Base-by-base conservation (phyloP, 163 green algal genomes). In the Chlamydomonas reinhardtii region DNA sequence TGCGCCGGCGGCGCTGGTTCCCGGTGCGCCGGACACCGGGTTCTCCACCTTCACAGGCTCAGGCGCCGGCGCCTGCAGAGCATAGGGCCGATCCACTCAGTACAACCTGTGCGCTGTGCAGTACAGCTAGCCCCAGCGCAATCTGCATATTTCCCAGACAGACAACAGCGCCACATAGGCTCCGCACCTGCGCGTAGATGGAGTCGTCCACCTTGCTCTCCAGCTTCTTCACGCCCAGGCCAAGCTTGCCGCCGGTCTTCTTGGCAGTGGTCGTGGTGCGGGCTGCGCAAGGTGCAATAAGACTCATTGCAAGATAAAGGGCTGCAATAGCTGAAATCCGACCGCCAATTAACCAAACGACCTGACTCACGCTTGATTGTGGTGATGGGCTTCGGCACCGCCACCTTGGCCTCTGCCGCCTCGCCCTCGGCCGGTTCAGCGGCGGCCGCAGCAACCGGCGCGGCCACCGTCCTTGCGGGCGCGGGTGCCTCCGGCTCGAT, bases 191-290 rank as follows among this genome's bases (percentile, higher is more conserved):
- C 54, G 99, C 96, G 88, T 99, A 99, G 75, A 99, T 84, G 48
- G 91, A 94, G 27, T 98, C 96, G 88, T 99, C 97, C 34, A 90
- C 89, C 83, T 96, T 97, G 75, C 68, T 62, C 0, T 93, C 90
- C 78, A 98, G 88, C 93, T 99, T 99, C 88, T 98, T 98, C 61
- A 99, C 94, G 29, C 97, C 97, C 82, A 99, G 87, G n/a, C 91
- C 94, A 31, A 92, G 83, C 87, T 93, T 96, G 80, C 91, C 91
- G 32, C 39, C 68, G 4, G 85, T 37, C 66, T 93, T 93, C 76
- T 94, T 92, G 25, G 64, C 25, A 27, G 48, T 56, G 11, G 56
- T 43, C 48, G 76, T 64, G 19, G 59, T 66, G 59, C 59, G 59
- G 59, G 59, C 59, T 66, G 59, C 59, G 59, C 19, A 6, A 64